Conservation (phyloP, 106 monocot genomes). For the Alisma plantagoaquatica region DNA sequence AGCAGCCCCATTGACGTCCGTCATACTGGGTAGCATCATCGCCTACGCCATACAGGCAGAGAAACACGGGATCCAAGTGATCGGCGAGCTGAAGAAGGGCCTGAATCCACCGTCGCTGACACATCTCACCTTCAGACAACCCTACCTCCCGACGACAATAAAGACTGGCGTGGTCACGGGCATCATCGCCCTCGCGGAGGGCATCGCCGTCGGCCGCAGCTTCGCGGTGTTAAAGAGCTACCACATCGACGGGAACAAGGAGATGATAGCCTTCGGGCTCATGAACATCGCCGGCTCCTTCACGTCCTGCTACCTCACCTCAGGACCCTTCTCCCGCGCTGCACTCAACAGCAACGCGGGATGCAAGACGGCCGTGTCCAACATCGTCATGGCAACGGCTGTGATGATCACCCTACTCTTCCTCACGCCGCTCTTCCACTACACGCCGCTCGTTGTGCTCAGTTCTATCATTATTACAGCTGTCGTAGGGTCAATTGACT, state of each 20-base stretch:
- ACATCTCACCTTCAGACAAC: conserved; percentile 30
- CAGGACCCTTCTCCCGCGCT: conserved; percentile 80
- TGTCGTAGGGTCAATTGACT: conserved; percentile 84
- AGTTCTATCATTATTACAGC: conserved; percentile 84
- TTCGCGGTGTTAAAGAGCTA: conserved; percentile 69
- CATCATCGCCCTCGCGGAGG: conserved; percentile 70
- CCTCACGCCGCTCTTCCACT: conserved; percentile 81
- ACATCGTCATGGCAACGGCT: conserved; percentile 64
- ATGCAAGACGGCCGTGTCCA: conserved; percentile 90
- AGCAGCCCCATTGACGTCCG: conserved; percentile 47
- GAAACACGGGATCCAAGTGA: conserved; percentile 72
- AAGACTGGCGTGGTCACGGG: conserved; percentile 64
- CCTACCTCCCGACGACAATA: conserved; percentile 40
- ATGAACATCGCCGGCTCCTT: conserved; percentile 59
- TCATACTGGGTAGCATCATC: conserved; percentile 49
- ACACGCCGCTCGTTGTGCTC: conserved; percentile 87
- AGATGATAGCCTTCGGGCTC: conserved; percentile 60
- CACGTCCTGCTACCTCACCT: conserved; percentile 55
- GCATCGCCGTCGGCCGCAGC: conserved; percentile 54
- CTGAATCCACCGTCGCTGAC: conserved; percentile 64
- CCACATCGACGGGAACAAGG: conserved; percentile 66
- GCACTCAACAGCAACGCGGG: conserved; percentile 95
- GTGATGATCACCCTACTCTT: conserved; percentile 89
- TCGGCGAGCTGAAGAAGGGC: conserved; percentile 63
- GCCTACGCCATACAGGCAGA: conserved; percentile 53